A percentile compares a stretch with the other conserved stretches of the same genome.
phyloP scores from a whole-genome alignment of 192 early-diverging fungal species.

The Entomortierella parvispora region DNA sequence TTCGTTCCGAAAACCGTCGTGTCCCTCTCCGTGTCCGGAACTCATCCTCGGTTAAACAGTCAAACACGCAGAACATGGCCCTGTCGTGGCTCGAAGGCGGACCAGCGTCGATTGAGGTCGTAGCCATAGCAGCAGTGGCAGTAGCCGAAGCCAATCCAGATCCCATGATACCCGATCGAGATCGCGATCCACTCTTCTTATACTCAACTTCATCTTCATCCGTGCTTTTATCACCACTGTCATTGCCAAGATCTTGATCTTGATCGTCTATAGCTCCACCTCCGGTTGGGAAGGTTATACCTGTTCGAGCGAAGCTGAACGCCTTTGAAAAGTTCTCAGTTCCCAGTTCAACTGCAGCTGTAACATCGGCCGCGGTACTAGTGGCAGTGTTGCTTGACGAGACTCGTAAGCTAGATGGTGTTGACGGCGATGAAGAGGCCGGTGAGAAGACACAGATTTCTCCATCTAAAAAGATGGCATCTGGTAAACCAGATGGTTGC shows the following conservation, averaged over 20 bases:
- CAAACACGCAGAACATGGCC: conserved; percentile 61
- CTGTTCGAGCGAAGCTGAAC: conserved; percentile 14
- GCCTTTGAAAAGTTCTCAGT: conserved; percentile 26
- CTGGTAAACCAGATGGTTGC: not conserved
- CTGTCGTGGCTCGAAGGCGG: conserved; percentile 32
- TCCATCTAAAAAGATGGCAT: conserved; percentile 55
- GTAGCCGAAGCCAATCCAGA: conserved; percentile 21
- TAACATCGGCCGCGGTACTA: not conserved
- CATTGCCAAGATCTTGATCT: not conserved
- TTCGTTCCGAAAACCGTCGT: conserved; percentile 37
- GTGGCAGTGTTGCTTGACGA: not conserved
- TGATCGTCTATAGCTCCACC: not conserved
- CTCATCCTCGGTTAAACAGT: conserved; percentile 47
- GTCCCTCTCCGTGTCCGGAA: conserved; percentile 37
- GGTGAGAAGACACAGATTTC: conserved; percentile 58
- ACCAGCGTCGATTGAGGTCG: too few relatives aligned
- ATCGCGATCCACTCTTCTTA: too few relatives aligned
- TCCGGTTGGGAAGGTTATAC: not conserved
- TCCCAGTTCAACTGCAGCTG: conserved; percentile 17
- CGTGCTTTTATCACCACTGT: not conserved
- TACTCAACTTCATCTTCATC: not conserved
- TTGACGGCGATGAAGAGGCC: not conserved
- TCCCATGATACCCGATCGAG: too few relatives aligned
- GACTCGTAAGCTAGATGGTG: not conserved
- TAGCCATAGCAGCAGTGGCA: conserved; percentile 22